Conservation (phyloP, 345 rosid genomes). For the Anacardium occidentale region DNA sequence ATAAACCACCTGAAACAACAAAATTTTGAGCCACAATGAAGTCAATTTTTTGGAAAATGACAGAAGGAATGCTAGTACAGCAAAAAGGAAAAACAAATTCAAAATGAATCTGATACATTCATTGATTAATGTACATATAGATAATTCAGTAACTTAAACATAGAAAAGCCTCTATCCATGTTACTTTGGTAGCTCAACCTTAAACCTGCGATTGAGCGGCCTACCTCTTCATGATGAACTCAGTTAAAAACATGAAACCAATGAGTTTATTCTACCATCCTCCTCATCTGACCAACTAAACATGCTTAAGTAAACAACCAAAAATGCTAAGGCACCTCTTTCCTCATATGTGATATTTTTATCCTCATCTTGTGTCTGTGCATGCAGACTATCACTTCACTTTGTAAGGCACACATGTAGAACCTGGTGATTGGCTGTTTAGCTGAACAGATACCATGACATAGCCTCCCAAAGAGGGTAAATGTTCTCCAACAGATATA, state of each 20-base stretch:
- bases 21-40: not conserved
- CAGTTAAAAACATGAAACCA: not conserved
- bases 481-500: not conserved
- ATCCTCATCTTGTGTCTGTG: not conserved
- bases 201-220: not conserved
- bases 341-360: not conserved
- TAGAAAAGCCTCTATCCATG: not conserved
- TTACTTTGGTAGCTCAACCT: not conserved
- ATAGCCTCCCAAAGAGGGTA: not conserved
- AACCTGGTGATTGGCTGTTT: not conserved
- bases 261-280: not conserved
- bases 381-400: too few relatives aligned
- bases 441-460: not conserved
- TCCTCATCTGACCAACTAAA: not conserved
- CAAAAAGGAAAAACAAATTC: not conserved
- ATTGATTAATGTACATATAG: not conserved
- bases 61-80: not conserved
- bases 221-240: not conserved
- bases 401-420: not conserved
- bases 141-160: not conserved
- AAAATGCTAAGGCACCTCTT: not conserved
- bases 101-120: not conserved
- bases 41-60: not conserved
- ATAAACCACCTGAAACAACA: conserved; percentile 69
- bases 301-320: not conserved